These are phyloP conservation scores for Murraya koenigii DNA, from an alignment of 345 rosid species.

Conservation along the genomic window DNA sequence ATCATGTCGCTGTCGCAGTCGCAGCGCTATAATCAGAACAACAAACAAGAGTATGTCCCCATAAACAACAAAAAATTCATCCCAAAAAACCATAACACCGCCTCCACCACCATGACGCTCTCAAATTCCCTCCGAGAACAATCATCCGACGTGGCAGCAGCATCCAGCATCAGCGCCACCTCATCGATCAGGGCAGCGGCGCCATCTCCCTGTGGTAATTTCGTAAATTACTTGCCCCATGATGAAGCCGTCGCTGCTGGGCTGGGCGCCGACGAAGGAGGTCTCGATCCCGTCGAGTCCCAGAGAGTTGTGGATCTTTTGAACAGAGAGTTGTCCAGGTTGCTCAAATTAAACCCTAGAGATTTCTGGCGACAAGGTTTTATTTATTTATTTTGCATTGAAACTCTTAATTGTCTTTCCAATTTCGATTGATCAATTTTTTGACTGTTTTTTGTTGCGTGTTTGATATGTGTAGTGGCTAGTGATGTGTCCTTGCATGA, in stretches of 20 bases:
- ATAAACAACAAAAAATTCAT: conserved; percentile 46
- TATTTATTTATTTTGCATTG: background rate
- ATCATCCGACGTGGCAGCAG: conserved; percentile 32
- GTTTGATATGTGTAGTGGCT: conserved; percentile 52
- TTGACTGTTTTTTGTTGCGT: background rate
- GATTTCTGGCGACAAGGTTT: conserved; percentile 87
- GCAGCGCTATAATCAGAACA: conserved; percentile 29
- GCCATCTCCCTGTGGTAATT: conserved; percentile 44
- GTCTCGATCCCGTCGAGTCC: conserved; percentile 86
- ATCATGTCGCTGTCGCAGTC: conserved; percentile 44
- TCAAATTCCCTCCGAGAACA: conserved; percentile 61
- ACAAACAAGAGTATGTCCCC: conserved; percentile 31
- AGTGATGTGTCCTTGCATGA: conserved; percentile 67
- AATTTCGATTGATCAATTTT: too few relatives aligned
- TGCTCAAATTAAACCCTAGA: conserved; percentile 77
- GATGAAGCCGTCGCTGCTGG: conserved; percentile 96
- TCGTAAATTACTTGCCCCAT: conserved; percentile 87
- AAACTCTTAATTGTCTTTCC: background rate
- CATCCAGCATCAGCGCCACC: conserved; percentile 18
- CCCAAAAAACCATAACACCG: conserved; percentile 35
- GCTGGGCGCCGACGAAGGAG: conserved; percentile 71
- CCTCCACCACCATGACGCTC: conserved; percentile 33
- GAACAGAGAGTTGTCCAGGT: conserved; percentile 72
- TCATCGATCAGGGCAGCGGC: conserved; percentile 19
- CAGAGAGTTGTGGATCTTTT: conserved; percentile 93